phyloP scores from a whole-genome alignment of 2,329 filamentous ascomycete genomes.

The Clarireedia monteithiana region DNA sequence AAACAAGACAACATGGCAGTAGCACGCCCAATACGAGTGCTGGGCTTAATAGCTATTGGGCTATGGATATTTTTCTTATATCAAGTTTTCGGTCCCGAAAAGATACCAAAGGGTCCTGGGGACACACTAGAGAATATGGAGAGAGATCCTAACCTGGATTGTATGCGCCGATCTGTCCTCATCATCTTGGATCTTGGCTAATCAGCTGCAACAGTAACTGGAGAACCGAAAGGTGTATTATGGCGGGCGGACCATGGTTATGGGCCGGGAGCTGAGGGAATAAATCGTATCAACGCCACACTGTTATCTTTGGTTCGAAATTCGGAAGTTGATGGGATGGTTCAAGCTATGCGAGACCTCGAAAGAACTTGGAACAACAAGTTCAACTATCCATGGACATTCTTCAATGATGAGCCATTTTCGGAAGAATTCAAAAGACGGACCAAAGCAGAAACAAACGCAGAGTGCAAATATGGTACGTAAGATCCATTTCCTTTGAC shows the following conservation, averaged over 20 bases:
- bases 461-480: slow-evolving; percentile 76
- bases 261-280: slow-evolving; percentile 63
- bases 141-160: slow-evolving; percentile 78
- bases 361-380: slow-evolving; percentile 96
- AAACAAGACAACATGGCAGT: slow-evolving; percentile 60
- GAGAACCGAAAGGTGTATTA: slow-evolving; percentile 72
- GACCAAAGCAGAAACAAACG: slow-evolving; percentile 78
- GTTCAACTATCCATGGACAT: slow-evolving; percentile 99
- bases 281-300: slow-evolving; percentile 86
- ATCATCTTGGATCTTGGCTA: slow-evolving; percentile 5
- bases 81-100: slow-evolving; percentile 58
- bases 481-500: neutral
- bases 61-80: slow-evolving; percentile 75
- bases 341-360: slow-evolving; percentile 83
- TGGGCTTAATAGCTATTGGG: slow-evolving; percentile 63
- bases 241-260: slow-evolving; percentile 71
- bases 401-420: slow-evolving; percentile 96
- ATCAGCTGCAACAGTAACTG: slow-evolving; percentile 51
- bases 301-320: slow-evolving; percentile 89
- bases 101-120: slow-evolving; percentile 33
- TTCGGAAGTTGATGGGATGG: slow-evolving; percentile 74
- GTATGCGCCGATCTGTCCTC: slow-evolving; percentile 44
- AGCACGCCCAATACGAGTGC: slow-evolving; percentile 73
- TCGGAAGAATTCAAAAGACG: slow-evolving; percentile 83
- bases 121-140: slow-evolving; percentile 52